phyloP scores from a whole-genome alignment of 2,329 filamentous ascomycete species.

The Arthrocladium fulminans region DNA sequence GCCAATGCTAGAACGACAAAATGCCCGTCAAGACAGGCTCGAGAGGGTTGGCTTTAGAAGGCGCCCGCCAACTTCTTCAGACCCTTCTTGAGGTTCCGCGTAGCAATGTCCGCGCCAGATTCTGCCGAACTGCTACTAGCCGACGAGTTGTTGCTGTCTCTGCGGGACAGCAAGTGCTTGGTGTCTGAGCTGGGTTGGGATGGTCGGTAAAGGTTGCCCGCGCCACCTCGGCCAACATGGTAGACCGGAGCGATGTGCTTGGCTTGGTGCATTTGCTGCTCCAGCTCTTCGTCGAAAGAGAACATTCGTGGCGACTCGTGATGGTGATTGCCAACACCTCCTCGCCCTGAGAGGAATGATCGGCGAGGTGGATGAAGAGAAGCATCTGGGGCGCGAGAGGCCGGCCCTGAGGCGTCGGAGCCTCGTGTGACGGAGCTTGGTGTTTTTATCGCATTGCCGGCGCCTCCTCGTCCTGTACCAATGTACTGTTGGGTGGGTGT shows the following conservation, averaged over 20 bases:
- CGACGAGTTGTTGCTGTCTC: conserved; percentile 1
- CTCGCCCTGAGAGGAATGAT: conserved; percentile 41
- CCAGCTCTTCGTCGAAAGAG: conserved; percentile 58
- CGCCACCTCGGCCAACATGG: conserved; percentile 55
- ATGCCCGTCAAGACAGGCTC: background rate
- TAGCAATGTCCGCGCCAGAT: conserved; percentile 20
- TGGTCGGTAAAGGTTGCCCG: conserved; percentile 41
- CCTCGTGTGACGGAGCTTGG: conserved; percentile 43
- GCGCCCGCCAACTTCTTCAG: conserved; percentile 21
- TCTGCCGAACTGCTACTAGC: conserved; percentile 14
- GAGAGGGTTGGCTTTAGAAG: conserved; percentile 1
- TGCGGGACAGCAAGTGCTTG: background rate
- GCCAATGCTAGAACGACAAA: background rate
- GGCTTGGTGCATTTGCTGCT: conserved; percentile 46
- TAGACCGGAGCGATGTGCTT: conserved; percentile 51
- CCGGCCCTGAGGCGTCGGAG: conserved; percentile 34
- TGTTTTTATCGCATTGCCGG: conserved; percentile 49
- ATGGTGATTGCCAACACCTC: conserved; percentile 49
- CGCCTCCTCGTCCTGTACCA: conserved; percentile 48
- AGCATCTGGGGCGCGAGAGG: conserved; percentile 40
- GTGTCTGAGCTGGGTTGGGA: background rate
- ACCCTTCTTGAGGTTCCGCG: conserved; percentile 20
- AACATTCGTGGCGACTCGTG: conserved; percentile 47
- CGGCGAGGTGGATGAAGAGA: conserved; percentile 33
- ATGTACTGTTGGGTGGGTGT: conserved; percentile 39